Percentiles rank a stretch among this genome's conserved stretches.
Conservation (phyloP, 2,329 filamentous ascomycete species). For the Colletotrichum sp. region DNA sequence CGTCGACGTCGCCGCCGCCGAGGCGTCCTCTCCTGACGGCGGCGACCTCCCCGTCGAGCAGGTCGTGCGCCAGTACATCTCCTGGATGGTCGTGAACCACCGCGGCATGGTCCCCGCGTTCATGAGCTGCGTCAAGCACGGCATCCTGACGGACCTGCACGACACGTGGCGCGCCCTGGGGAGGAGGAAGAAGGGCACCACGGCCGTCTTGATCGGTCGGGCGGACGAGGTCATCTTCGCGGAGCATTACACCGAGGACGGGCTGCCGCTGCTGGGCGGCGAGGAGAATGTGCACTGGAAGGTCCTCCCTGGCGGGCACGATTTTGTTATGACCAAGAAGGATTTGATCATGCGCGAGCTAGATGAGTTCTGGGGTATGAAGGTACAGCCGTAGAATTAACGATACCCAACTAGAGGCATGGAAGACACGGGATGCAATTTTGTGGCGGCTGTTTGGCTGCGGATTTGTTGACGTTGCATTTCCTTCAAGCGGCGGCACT, state of each 20-base stretch:
- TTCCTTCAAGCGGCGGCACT: neutral
- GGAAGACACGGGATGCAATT: neutral
- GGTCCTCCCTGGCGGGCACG: slow-evolving; percentile 60
- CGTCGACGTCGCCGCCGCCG: slow-evolving; percentile 46
- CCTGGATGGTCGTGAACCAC: slow-evolving; percentile 64
- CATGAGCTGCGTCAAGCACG: slow-evolving; percentile 60
- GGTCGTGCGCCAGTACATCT: slow-evolving; percentile 55
- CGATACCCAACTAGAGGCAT: neutral
- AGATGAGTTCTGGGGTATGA: slow-evolving; percentile 50
- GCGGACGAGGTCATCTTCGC: slow-evolving; percentile 57
- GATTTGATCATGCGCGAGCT: slow-evolving; percentile 49
- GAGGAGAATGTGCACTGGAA: slow-evolving; percentile 53
- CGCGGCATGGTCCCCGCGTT: slow-evolving; percentile 64
- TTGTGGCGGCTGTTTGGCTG: neutral
- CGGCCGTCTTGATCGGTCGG: slow-evolving; percentile 56
- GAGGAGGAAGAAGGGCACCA: slow-evolving; percentile 44
- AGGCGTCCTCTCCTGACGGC: slow-evolving; percentile 37
- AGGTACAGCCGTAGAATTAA: neutral
- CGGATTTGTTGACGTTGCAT: neutral
- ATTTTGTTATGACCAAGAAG: slow-evolving; percentile 66
- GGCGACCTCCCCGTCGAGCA: slow-evolving; percentile 41
- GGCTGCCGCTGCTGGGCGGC: slow-evolving; percentile 56
- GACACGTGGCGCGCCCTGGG: slow-evolving; percentile 54
- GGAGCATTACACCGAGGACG: slow-evolving; percentile 54
- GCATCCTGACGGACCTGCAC: slow-evolving; percentile 58